Evolutionary conservation across 768 basidiomycete genomes (phyloP).

Genomic region (Termitomyces sp.): DNA sequence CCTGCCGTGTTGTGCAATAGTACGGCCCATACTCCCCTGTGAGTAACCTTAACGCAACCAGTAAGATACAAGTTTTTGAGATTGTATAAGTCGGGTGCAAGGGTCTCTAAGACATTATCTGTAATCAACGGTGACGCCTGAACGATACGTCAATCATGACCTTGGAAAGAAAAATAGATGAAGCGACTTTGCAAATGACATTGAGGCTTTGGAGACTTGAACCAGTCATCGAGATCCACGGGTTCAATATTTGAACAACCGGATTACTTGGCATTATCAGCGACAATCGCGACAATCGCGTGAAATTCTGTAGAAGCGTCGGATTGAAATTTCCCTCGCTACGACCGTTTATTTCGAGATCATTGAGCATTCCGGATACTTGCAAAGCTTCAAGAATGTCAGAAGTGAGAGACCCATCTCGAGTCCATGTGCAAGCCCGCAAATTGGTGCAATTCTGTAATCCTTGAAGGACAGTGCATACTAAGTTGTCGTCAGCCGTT

Average conservation of each 20-base stretch:
- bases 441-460: slow-evolving; percentile 60
- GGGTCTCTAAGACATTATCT: slow-evolving; percentile 43
- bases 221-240: slow-evolving; percentile 46
- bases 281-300: slow-evolving; percentile 47
- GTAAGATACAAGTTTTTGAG: slow-evolving; percentile 57
- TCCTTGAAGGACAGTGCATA: slow-evolving; percentile 39
- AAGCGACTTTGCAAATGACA: slow-evolving; percentile 63
- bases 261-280: slow-evolving; percentile 69
- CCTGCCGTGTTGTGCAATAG: slow-evolving; percentile 40
- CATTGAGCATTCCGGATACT: slow-evolving; percentile 35
- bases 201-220: slow-evolving; percentile 50
- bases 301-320: slow-evolving; percentile 42
- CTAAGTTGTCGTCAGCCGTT: slow-evolving; percentile 24
- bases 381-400: slow-evolving; percentile 51
- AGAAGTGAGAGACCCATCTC: slow-evolving; percentile 67
- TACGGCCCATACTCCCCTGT: slow-evolving; percentile 50
- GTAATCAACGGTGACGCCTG: slow-evolving; percentile 57
- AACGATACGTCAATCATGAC: background rate
- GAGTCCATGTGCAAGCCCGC: slow-evolving; percentile 69
- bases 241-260: slow-evolving; percentile 43
- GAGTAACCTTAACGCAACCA: slow-evolving; percentile 68
- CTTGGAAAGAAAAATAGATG: background rate
- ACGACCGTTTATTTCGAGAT: slow-evolving; percentile 72
- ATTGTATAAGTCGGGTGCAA: slow-evolving; percentile 44
- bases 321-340: slow-evolving; percentile 54